Conservation (phyloP, 2,329 filamentous ascomycete species). For the Helicocarpus griseus region DNA sequence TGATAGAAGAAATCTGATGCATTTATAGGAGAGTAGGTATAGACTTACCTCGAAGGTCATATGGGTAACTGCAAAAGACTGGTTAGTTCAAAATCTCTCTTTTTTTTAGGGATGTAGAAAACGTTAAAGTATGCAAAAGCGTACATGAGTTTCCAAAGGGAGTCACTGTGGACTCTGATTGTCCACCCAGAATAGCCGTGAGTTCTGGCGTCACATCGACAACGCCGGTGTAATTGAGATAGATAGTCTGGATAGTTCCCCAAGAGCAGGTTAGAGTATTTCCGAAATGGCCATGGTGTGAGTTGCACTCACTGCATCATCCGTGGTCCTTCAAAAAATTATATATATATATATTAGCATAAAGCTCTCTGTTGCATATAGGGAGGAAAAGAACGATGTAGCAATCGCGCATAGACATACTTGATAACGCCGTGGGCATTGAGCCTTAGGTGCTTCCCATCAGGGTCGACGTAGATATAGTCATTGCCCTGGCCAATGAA, state of each 20-base stretch:
- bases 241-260: conserved; percentile 20
- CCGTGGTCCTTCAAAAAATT: conserved; percentile 19
- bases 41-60: conserved; percentile 30
- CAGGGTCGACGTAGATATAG: conserved; percentile 34
- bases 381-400: neutral
- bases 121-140: conserved; percentile 10
- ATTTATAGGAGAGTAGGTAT: too few relatives aligned
- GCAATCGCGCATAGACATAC: conserved; percentile 17
- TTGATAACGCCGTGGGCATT: conserved; percentile 32
- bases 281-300: neutral
- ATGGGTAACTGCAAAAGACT: conserved; percentile 22
- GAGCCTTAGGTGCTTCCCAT: conserved; percentile 30
- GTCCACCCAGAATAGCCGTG: conserved; percentile 23
- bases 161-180: conserved; percentile 24
- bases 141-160: conserved; percentile 32
- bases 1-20: too few relatives aligned
- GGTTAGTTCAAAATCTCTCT: neutral
- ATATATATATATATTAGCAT: neutral
- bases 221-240: conserved; percentile 33
- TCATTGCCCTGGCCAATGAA: conserved; percentile 31
- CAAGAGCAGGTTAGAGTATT: too few relatives aligned
- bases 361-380: neutral
- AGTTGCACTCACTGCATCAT: conserved; percentile 22
- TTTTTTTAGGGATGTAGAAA: neutral
- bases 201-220: conserved; percentile 26